phyloP scores from a whole-genome alignment of 306 rosid species.

The Hippophae rhamnoides region DNA sequence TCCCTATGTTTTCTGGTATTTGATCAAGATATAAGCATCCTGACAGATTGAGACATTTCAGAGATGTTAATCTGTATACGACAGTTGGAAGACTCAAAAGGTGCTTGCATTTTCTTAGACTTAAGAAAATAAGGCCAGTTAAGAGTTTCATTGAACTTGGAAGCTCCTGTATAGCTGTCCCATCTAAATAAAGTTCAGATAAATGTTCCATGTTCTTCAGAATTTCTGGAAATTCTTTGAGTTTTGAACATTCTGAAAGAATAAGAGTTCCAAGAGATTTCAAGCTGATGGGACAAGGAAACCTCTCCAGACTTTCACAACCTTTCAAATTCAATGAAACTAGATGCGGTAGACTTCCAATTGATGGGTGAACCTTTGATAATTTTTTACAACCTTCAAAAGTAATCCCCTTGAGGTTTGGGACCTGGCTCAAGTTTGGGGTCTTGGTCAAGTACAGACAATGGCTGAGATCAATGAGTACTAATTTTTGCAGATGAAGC shows the following conservation, averaged over 20 bases:
- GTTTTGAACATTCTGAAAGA: conserved; percentile 15
- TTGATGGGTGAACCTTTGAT: conserved; percentile 10
- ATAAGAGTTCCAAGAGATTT: conserved; percentile 5
- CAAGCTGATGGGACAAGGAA: conserved; percentile 6
- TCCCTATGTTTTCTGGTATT: conserved; percentile 14
- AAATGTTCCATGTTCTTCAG: conserved; percentile 11
- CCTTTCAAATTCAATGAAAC: conserved; percentile 11
- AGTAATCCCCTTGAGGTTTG: conserved; percentile 14
- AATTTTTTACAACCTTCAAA: conserved; percentile 17
- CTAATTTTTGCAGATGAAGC: not conserved
- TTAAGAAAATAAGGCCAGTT: conserved; percentile 8
- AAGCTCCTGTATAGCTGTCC: conserved; percentile 11
- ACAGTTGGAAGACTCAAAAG: conserved; percentile 11
- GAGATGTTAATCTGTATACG: conserved; percentile 9
- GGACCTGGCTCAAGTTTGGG: conserved; percentile 12
- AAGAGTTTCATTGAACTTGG: conserved; percentile 6
- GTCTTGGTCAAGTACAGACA: conserved; percentile 11
- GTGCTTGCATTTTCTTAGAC: conserved; percentile 9
- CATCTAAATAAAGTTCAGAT: conserved; percentile 13
- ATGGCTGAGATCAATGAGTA: conserved; percentile 5
- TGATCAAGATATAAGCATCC: conserved; percentile 14
- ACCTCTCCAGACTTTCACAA: conserved; percentile 6
- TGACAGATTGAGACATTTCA: conserved; percentile 7
- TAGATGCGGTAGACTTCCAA: conserved; percentile 12
- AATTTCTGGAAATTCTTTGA: conserved; percentile 17